phyloP scores from a whole-genome alignment of 2,329 filamentous ascomycete genomes.

The Davidsoniella australis region DNA sequence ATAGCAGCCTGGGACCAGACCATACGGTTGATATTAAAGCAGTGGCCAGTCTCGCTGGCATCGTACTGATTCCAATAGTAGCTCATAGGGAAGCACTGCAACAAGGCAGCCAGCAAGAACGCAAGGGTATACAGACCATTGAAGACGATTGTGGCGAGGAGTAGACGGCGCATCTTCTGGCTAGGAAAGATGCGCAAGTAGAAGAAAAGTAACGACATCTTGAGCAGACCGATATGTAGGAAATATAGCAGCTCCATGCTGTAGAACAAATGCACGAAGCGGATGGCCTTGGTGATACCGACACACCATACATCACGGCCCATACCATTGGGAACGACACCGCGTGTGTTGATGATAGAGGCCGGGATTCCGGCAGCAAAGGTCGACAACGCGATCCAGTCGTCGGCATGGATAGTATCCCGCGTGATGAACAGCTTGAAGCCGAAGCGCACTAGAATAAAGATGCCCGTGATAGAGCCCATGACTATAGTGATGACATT shows the following conservation, averaged over 20 bases:
- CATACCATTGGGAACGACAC: slow-evolving; percentile 24
- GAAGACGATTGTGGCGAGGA: slow-evolving; percentile 27
- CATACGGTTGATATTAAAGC: slow-evolving; percentile 31
- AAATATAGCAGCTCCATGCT: slow-evolving; percentile 30
- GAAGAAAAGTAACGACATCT: slow-evolving; percentile 35
- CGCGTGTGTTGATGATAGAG: slow-evolving; percentile 19
- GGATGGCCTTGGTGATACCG: slow-evolving; percentile 23
- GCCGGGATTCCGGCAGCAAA: slow-evolving; percentile 18
- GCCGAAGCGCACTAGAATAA: slow-evolving; percentile 26
- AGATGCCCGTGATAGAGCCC: slow-evolving; percentile 22
- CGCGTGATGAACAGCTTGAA: slow-evolving; percentile 20
- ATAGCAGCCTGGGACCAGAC: slow-evolving; percentile 35
- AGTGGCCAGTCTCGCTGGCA: slow-evolving; percentile 27
- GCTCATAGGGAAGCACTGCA: slow-evolving; percentile 33
- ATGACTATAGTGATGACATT: slow-evolving; percentile 20
- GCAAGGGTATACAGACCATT: slow-evolving; percentile 23
- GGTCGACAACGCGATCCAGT: slow-evolving; percentile 21
- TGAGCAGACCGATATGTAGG: slow-evolving; percentile 27
- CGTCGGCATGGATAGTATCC: slow-evolving; percentile 23
- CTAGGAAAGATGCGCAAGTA: slow-evolving; percentile 37
- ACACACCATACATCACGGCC: slow-evolving; percentile 36
- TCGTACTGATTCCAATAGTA: slow-evolving; percentile 39
- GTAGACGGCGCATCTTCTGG: slow-evolving; percentile 21
- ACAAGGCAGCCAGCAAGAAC: slow-evolving; percentile 27
- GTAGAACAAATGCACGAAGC: slow-evolving; percentile 28